Base-by-base conservation (phyloP, 2,329 filamentous ascomycete species). In the Drechslerella coelobrocha region DNA sequence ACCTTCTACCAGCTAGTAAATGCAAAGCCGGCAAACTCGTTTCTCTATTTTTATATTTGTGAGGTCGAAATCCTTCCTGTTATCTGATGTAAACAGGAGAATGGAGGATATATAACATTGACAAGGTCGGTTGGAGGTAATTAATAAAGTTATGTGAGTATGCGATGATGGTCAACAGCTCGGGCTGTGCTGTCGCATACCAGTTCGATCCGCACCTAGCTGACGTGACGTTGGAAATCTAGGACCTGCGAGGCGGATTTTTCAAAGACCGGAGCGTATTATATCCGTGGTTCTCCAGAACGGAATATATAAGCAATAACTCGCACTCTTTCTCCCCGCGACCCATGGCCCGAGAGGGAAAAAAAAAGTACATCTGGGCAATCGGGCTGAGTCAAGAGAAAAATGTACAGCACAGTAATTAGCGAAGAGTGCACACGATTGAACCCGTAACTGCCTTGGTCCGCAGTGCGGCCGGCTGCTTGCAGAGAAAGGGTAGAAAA, bases 161-260 rank as follows among this genome's bases (percentile, higher is more conserved):
- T 31, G 12, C 29, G 29, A 31, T 12, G 29, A 12, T 12, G 6
- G 6, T 31, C 29, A 51, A 31, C 14, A n/a, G 14, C 24, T 47
- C 26, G 19, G 17, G 8, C 24, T 21, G 56, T 31, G 21, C 34
- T 6, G 23, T 34, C 9, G 31, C 41, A 21, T 45, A 7, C 19
- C 14, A 5, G 41, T 17, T 17, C 6, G 29, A 6, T 31, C 29
- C 12, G 12, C 6, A 31, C 12, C 29, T 12, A 31, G 29, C 29
- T 6, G 29, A 31, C 6, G 41, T 61, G 52, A 61, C 52, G 51
- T 51, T 61, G 29, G 41, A 55, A 60, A 61, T 48, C 54, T 24
- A 61, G 65, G 57, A 69, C 24, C 17, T 45, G 59, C 43, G 59
- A 71, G 66, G 66, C 66, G 54, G 27, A 61, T 55, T 71, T 57